Percentiles rank a stretch among this genome's conserved stretches.
Evolutionary conservation across 441 rosid species (phyloP).

Genomic region (Dalechampia spathulata): DNA sequence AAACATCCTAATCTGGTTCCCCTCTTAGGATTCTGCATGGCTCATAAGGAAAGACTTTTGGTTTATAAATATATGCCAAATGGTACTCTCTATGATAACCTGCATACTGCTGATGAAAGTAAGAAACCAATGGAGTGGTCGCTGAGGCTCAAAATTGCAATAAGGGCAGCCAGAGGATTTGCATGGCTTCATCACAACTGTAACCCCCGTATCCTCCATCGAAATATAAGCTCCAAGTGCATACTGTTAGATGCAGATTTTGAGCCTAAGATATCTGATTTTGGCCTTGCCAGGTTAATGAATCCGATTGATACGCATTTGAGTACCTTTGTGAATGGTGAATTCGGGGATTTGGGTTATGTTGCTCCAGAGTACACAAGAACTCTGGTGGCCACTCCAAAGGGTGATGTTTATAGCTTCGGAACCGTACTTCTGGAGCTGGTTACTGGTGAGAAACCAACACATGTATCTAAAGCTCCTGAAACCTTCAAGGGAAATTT

Average conservation of each 20-base stretch:
- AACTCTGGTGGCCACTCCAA: slow-evolving; percentile 75
- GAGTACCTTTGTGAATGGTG: slow-evolving; percentile 2
- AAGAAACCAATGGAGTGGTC: slow-evolving; percentile 3
- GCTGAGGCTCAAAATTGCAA: slow-evolving; percentile 22
- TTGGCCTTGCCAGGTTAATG: not conserved
- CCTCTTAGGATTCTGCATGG: slow-evolving; percentile 27
- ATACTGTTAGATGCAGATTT: slow-evolving; percentile 21
- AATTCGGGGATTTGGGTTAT: slow-evolving; percentile 6
- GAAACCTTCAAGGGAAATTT: slow-evolving; percentile 76
- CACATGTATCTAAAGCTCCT: slow-evolving; percentile 42
- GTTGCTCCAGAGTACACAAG: slow-evolving; percentile 75
- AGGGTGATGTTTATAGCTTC: not conserved
- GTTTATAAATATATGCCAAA: slow-evolving; percentile 5
- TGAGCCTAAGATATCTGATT: slow-evolving; percentile 28
- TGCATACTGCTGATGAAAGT: not conserved
- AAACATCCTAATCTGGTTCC: slow-evolving; percentile 27
- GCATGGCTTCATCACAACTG: slow-evolving; percentile 36
- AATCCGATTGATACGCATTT: not conserved
- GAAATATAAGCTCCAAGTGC: slow-evolving; percentile 29
- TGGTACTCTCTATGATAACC: slow-evolving; percentile 6
- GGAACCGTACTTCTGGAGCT: no score
- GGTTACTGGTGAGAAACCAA: slow-evolving; percentile 41
- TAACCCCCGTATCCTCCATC: slow-evolving; percentile 25
- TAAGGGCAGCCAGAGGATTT: no score
- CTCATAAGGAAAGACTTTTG: slow-evolving; percentile 7